Base-by-base conservation (phyloP, 2,329 filamentous ascomycete genomes). In the Colletotrichum sidae region DNA sequence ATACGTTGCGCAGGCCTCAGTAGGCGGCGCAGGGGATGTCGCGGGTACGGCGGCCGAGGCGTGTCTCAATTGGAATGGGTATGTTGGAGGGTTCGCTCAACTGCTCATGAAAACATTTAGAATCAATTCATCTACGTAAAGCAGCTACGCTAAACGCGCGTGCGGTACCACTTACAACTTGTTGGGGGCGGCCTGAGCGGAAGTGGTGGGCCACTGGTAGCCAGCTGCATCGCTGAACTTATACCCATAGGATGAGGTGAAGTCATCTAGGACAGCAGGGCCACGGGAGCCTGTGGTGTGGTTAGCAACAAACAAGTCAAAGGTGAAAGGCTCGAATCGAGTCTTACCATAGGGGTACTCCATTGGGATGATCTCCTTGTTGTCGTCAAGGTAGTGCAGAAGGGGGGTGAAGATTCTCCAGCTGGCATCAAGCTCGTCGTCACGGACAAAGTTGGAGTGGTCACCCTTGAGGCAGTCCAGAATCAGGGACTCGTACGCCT, bases 351-450 rank as follows among this genome's bases (percentile, higher is more conserved):
- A 99, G 71, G 96, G 95, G 83, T 99, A 99, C 77, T 97, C 95
- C 96, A 99, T 99, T 34, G 96, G 96, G 67, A 97, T 92, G 71
- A 99, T 98, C 83, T 99, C 96, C 87, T 97, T 97, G 87, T 98
- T 97, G 77, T 97, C 94, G 70, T 99, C 96, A 11, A 99, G 89
- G 82, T 99, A 99, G 85, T 99, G 95, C 69, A 99, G 86, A 42
- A 99, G 90, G 71, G 96, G 96, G 2, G 94, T 97, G 82, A 99
- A 99, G 80, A 99, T 96, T 80, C 94, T 93, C 96, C 96, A 99
- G 83, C 92, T 96, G 66, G 96, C 94, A 75, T 99, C 96, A 37
- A 99, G 87, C 84, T 99, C 96, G 76, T 97, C 94, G 73, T 97
- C 94, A 83, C 94, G 91, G 69, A 97, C 94, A 80, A 99, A 99